Conservation (phyloP, 306 rosid genomes). For the Cicer chorassanicum region DNA sequence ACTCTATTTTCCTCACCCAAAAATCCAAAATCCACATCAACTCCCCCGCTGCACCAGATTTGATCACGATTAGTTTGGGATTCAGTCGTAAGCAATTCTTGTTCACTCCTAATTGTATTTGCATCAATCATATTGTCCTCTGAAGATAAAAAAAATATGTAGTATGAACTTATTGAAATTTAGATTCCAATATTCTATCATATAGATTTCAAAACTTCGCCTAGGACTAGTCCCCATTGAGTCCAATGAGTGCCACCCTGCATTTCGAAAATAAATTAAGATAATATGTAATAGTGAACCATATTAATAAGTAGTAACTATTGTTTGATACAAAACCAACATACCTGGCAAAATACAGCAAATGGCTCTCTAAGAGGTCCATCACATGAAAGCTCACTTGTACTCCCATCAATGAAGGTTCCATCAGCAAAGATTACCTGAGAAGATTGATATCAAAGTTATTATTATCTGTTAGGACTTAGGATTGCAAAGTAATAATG, state of each 20-base stretch:
- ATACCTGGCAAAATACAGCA: slow-evolving; percentile 90
- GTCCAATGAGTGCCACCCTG: slow-evolving; percentile 97
- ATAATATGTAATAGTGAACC: slow-evolving; percentile 21
- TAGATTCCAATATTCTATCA: slow-evolving; percentile 44
- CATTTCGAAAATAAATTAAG: slow-evolving; percentile 41
- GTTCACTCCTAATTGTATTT: slow-evolving; percentile 5
- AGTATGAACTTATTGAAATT: slow-evolving; percentile 21
- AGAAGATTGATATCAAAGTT: slow-evolving; percentile 40
- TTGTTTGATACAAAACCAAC: slow-evolving; percentile 10
- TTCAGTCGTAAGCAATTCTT: neutral
- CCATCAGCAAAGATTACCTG: slow-evolving; percentile 98
- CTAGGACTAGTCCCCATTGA: slow-evolving; percentile 92
- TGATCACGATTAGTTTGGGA: neutral
- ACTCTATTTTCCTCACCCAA: neutral
- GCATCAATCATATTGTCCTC: slow-evolving; percentile 35
- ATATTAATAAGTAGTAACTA: slow-evolving; percentile 6
- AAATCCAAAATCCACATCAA: neutral
- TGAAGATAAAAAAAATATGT: neutral
- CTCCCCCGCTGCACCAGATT: neutral
- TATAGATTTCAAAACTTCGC: slow-evolving; percentile 74
- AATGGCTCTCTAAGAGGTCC: slow-evolving; percentile 93
- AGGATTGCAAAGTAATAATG: slow-evolving; percentile 9
- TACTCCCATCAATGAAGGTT: slow-evolving; percentile 93
- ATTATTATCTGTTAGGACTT: slow-evolving; percentile 6
- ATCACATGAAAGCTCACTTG: slow-evolving; percentile 98